Conservation (phyloP, 2,329 filamentous ascomycete species). For the Sclerotinia minor region DNA sequence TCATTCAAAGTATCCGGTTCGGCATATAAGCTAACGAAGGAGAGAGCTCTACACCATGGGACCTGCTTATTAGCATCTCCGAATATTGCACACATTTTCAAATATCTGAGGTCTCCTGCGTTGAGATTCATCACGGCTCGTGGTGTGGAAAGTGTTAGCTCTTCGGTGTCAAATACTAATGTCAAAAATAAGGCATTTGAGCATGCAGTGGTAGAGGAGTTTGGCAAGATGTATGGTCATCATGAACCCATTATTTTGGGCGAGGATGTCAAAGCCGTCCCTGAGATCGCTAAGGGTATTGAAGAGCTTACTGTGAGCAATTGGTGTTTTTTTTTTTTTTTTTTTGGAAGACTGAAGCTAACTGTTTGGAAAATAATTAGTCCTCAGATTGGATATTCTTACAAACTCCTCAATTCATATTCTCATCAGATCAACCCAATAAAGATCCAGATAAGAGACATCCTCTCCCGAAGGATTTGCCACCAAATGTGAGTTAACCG, state of each 20-base stretch:
- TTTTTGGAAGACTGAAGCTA: conserved; percentile 34
- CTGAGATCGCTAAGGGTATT: conserved; percentile 61
- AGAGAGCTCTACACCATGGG: conserved; percentile 85
- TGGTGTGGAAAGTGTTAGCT: conserved; percentile 89
- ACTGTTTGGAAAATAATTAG: conserved; percentile 41
- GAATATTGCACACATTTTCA: conserved; percentile 67
- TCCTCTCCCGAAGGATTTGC: conserved; percentile 16
- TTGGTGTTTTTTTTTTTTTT: no score
- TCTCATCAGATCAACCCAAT: conserved; percentile 54
- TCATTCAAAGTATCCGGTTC: conserved; percentile 86
- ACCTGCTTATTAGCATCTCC: conserved; percentile 81
- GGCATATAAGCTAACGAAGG: conserved; percentile 86
- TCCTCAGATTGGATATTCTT: conserved; percentile 75
- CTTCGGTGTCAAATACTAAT: conserved; percentile 76
- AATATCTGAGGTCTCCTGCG: conserved; percentile 75
- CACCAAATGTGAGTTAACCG: conserved; percentile 19
- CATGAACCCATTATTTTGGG: conserved; percentile 42
- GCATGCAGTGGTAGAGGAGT: conserved; percentile 62
- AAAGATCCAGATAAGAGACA: neutral
- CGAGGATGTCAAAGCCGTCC: conserved; percentile 44
- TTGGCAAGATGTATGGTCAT: conserved; percentile 63
- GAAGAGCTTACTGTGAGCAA: conserved; percentile 58
- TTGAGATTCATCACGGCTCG: conserved; percentile 74
- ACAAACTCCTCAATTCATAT: conserved; percentile 82
- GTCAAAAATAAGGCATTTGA: conserved; percentile 52